Base-by-base conservation (phyloP, 2,329 filamentous ascomycete genomes). In the Diaporthe batatas region DNA sequence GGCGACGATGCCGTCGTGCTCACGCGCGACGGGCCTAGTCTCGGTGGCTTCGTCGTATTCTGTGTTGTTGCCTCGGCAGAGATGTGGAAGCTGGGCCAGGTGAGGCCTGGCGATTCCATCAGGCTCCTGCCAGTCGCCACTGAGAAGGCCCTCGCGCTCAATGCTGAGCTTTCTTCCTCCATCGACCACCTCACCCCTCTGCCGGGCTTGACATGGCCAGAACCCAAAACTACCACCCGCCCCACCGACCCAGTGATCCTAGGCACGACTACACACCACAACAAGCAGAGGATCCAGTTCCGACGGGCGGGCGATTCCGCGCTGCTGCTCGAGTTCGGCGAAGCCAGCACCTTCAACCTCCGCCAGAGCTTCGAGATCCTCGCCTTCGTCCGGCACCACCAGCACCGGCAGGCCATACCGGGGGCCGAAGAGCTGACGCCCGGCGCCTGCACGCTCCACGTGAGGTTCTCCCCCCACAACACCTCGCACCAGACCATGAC, bases 71-170 rank as follows among this genome's bases (percentile, higher is more conserved):
- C 58, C 7, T 47, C 58, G 2, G 58, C 58, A 12, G 58, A 64
- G 18, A 47, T 64, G 42, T 64, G 58, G 58, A 64, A 64, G 18
- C 42, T 64, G 25, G 58, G 58, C 25, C 58, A 64, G 58, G 58
- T 64, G 2, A 16, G 25, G 14, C 39, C 58, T 6, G 58, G 58
- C n/a, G 58, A 64, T 23, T n/a, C 10, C 1, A n/a, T 64, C 11
- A 0, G 12, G 25, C 58, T 64, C n/a, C 25, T 10, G 2, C 58
- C 58, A 18, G 32, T 64, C 18, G 10, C 18, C 18, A 11, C 23
- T 18, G 58, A n/a, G 16, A 32, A 16, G n/a, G 42, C 58, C 32
- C 10, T 32, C 18, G 25, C n/a, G 2, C 25, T 32, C 16, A 32
- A 47, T 23, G 25, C 18, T 6, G 18, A 47, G 42, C 25, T 64